Base-by-base conservation (phyloP, 176 grass and related monocot species). In the Zea luxurians region DNA sequence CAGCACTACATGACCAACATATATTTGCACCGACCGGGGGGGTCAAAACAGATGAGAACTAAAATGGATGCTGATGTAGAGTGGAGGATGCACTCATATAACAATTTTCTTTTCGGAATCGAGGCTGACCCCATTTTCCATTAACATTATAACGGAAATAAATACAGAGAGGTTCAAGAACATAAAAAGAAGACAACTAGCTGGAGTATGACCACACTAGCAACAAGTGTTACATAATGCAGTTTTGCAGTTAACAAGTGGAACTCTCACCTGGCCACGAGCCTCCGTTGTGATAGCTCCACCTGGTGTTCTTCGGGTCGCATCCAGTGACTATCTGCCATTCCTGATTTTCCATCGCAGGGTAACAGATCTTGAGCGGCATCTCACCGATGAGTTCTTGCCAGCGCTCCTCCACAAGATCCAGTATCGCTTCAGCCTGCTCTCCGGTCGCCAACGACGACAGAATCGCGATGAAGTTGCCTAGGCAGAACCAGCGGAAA, bases 211-310 rank as follows among this genome's bases (percentile, higher is more conserved):
- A 27, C 27, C 27, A 27, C 27, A 27, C 27, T 27, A 27, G 27
- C 27, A 27, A 27, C 27, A 27, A 27, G 27, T 27, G 27, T 27
- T 27, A 27, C 27, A 27, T 27, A 27, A 27, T 27, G 27, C 27
- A 27, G 27, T 27, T 27, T 27, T 27, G 27, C 27, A 27, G 27
- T 27, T 27, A 27, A 27, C 27, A 27, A 27, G 27, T 27, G 27
- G 27, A 27, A 27, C 27, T 27, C 82, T 83, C 77, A 94, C 92
- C 86, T 80, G 92, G 92, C 92, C 92, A 94, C 13, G 92, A 94
- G 57, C 92, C 92, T 83, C 76, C 92, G 3, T 91, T 94, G 80
- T 94, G 92, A 66, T 94, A 94, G 61, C 91, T 94, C 91, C 91
- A 94, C 48, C 91, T 81, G 74, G 80, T 94, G 69, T 94, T 94